A percentile compares a stretch with the other conserved stretches of the same genome.
These are phyloP conservation scores for Fragaria nilgerrensis DNA, from an alignment of 306 rosid species.

Conservation along the genomic window DNA sequence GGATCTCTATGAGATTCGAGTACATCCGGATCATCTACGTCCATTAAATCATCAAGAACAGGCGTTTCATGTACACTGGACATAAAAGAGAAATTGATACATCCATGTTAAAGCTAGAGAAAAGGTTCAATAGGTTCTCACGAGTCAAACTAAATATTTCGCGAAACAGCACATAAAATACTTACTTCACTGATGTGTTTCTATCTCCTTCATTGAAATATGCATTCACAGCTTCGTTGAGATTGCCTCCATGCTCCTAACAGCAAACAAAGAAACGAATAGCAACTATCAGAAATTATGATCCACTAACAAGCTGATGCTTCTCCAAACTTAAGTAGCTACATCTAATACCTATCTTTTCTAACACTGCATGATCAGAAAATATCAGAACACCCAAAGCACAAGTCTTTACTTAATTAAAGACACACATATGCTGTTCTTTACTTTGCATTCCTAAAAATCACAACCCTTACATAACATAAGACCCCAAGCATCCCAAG, in stretches of 20 bases:
- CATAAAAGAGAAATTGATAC: slow-evolving; percentile 21
- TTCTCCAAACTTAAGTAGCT: not conserved
- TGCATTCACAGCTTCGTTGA: slow-evolving; percentile 82
- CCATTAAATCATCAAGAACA: slow-evolving; percentile 66
- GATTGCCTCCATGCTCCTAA: slow-evolving; percentile 81
- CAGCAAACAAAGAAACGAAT: slow-evolving; percentile 25
- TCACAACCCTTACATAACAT: not conserved
- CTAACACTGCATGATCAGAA: not conserved
- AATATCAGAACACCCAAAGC: not conserved
- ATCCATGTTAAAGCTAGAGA: slow-evolving; percentile 18
- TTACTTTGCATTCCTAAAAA: not conserved
- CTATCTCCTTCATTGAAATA: slow-evolving; percentile 80
- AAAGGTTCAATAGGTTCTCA: slow-evolving; percentile 1
- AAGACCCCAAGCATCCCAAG: not conserved
- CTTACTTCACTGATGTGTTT: slow-evolving; percentile 46
- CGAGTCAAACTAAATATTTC: slow-evolving; percentile 4
- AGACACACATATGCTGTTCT: not conserved
- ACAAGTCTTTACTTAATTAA: not conserved
- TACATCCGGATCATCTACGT: slow-evolving; percentile 53
- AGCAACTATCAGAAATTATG: not conserved
- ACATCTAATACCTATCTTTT: not conserved
- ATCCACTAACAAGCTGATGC: not conserved
- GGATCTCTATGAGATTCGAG: slow-evolving; percentile 44
- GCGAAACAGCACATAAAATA: slow-evolving; percentile 12
- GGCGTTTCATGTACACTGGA: slow-evolving; percentile 44